Conservation (phyloP, 2,329 filamentous ascomycete species). For the Colletotrichum sp. region DNA sequence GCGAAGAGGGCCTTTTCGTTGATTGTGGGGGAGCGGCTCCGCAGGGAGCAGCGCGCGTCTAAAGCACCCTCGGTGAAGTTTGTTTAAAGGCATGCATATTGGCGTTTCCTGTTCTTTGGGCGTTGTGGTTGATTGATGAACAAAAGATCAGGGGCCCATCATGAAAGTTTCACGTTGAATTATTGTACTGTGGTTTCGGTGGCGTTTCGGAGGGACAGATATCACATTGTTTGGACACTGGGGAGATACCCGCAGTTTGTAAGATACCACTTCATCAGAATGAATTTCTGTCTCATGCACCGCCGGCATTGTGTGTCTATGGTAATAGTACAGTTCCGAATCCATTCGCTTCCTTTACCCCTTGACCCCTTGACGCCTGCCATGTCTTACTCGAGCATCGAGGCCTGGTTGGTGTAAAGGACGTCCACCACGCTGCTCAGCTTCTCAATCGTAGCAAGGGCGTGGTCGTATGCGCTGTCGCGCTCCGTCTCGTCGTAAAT, state of each 20-base stretch:
- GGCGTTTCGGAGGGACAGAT: neutral
- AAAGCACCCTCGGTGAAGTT: slow-evolving; percentile 8
- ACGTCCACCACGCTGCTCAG: slow-evolving; percentile 96
- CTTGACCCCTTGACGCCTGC: slow-evolving; percentile 7
- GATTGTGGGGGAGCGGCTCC: slow-evolving; percentile 53
- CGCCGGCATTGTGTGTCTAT: slow-evolving; percentile 24
- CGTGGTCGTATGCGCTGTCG: slow-evolving; percentile 93
- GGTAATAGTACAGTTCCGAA: slow-evolving; percentile 27
- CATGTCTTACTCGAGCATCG: slow-evolving; percentile 79
- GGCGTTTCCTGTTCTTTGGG: neutral
- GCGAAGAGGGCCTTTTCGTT: slow-evolving; percentile 60
- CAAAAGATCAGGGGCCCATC: slow-evolving; percentile 9
- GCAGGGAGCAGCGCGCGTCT: slow-evolving; percentile 22
- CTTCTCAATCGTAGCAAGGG: slow-evolving; percentile 94
- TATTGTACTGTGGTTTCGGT: neutral
- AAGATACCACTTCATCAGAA: slow-evolving; percentile 22
- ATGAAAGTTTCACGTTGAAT: neutral
- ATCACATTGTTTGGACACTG: neutral
- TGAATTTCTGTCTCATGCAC: slow-evolving; percentile 21
- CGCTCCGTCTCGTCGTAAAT: slow-evolving; percentile 95
- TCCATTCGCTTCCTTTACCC: slow-evolving; percentile 12
- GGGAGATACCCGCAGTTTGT: slow-evolving; percentile 7
- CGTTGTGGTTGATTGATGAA: slow-evolving; percentile 25
- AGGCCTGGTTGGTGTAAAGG: slow-evolving; percentile 96
- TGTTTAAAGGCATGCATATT: neutral